phyloP scores from a whole-genome alignment of 495 filamentous ascomycete genomes.

The Xylaria telfairii region DNA sequence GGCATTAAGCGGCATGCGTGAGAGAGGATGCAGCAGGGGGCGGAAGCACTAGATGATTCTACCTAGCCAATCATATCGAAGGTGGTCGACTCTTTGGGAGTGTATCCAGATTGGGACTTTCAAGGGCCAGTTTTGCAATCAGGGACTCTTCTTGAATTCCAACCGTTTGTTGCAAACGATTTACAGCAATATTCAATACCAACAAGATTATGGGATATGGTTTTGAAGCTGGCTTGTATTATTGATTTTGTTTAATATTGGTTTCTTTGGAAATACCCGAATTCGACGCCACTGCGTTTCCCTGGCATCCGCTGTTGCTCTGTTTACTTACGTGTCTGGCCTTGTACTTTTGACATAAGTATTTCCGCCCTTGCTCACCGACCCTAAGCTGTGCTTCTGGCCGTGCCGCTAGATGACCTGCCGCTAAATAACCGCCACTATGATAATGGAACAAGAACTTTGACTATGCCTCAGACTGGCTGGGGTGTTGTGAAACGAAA shows the following conservation, averaged over 20 bases:
- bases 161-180: conserved; percentile 1
- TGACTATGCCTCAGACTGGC: neutral
- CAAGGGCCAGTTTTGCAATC: conserved; percentile 13
- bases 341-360: neutral
- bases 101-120: conserved; percentile 31
- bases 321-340: neutral
- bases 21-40: conserved; percentile 6
- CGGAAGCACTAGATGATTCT: conserved; percentile 18
- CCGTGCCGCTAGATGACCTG: neutral
- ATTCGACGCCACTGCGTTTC: neutral
- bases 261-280: neutral
- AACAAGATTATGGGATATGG: neutral
- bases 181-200: neutral
- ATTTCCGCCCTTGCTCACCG: conserved; percentile 12
- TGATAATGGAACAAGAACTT: conserved; percentile 7
- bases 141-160: neutral
- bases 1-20: neutral
- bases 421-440: conserved; percentile 21
- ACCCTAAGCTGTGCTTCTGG: neutral
- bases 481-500: conserved; percentile 13
- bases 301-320: neutral
- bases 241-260: neutral
- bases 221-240: neutral
- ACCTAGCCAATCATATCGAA: conserved; percentile 20
- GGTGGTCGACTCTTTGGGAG: conserved; percentile 28